Conservation (phyloP, 768 basidiomycete genomes). For the Termitomyces sp. region DNA sequence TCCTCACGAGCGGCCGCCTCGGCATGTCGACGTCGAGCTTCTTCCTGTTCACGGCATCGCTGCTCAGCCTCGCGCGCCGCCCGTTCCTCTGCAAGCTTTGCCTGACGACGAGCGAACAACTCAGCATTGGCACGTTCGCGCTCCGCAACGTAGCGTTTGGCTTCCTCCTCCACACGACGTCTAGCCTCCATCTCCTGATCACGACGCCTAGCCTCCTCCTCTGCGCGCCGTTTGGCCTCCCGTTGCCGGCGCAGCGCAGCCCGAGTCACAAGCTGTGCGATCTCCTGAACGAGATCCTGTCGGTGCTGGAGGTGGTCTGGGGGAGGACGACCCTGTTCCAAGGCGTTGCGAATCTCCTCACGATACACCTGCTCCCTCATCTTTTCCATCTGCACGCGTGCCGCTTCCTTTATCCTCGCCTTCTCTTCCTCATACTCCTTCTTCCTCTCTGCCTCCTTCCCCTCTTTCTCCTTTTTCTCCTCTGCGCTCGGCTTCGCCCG, state of each 20-base stretch:
- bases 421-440: neutral
- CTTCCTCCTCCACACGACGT: neutral
- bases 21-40: conserved; percentile 1
- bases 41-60: conserved; percentile 3
- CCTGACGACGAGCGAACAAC: neutral
- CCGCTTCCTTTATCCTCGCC: neutral
- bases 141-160: neutral
- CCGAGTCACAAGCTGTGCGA: neutral
- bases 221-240: neutral
- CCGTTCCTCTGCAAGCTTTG: neutral
- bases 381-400: neutral
- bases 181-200: neutral
- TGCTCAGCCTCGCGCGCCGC: neutral
- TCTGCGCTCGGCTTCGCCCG: neutral
- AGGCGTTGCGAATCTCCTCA: conserved; percentile 2
- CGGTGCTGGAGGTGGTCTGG: neutral
- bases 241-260: neutral
- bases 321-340: conserved; percentile 2
- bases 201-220: neutral
- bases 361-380: neutral
- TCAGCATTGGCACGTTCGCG: neutral
- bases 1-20: neutral
- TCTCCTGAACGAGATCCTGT: conserved; percentile 6
- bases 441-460: conserved; percentile 1
- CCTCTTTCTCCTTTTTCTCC: neutral